Base-by-base conservation (phyloP, 2,329 filamentous ascomycete species). In the Lachnellula suecica region DNA sequence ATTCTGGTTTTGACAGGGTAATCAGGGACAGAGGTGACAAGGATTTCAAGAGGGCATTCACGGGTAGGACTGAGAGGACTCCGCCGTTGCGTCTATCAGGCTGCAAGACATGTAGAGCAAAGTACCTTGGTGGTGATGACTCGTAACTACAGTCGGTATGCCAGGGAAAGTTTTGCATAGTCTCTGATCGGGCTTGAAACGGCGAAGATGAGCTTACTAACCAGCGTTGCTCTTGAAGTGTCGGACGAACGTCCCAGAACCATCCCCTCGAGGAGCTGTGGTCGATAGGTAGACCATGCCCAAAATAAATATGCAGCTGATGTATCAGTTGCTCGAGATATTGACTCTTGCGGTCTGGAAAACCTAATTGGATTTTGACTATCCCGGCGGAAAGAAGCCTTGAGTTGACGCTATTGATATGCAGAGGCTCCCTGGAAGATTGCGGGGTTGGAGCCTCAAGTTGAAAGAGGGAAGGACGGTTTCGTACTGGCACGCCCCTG, bases 141-240 rank as follows among this genome's bases (percentile, higher is more conserved):
- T 62, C 63, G 34, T 65, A 67, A 2, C 59, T 63, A 38, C 63
- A 66, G 47, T 66, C 65, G 4, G 65, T 66, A 47, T 67, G 64
- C 65, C 65, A 67, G n/a, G 63, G 64, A 44, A 67, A 67, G 9
- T 59, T 55, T n/a, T 63, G 34, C 45, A 58, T 63, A 1, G 62
- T 66, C 53, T 64, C 59, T 3, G 61, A 63, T 42, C 62, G 51
- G 22, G 60, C 61, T 20, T 57, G 56, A 19, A 41, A 20, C 9
- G 15, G n/a, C 15, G 35, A 10, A 38, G 35, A 9, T 20, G 35
- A 38, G n/a, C 3, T 38, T 38, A 17, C 9, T 17, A 37, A 60
- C 41, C 4, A 47, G 54, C 24, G 57, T 52, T 9, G 52, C 52
- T 10, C 7, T n/a, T 10, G 29, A 34, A 15, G 4, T 9, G 59